Evolutionary conservation across 2,329 filamentous ascomycete genomes (phyloP).

Genomic region (Sclerotinia borealis): DNA sequence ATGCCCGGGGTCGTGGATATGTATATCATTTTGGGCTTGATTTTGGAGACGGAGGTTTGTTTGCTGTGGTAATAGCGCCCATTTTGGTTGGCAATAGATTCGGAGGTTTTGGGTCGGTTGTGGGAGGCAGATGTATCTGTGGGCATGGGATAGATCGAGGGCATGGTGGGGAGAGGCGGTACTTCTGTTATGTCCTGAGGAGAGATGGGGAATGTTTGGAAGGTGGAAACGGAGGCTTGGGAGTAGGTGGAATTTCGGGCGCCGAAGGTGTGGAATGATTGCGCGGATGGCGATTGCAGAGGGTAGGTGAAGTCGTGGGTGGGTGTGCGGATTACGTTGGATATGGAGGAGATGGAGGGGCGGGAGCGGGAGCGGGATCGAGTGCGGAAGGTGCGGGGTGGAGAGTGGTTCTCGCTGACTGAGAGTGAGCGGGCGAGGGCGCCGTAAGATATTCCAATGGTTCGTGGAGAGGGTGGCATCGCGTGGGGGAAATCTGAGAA

Average conservation of each 20-base stretch:
- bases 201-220: conserved; percentile 1
- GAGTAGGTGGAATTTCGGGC: background rate
- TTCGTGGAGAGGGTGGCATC: background rate
- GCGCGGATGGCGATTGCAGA: background rate
- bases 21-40: conserved; percentile 11
- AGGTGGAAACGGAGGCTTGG: conserved; percentile 4
- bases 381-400: background rate
- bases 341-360: background rate
- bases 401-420: background rate
- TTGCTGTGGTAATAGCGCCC: background rate
- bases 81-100: background rate
- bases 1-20: conserved; percentile 5
- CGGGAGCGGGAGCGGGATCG: background rate
- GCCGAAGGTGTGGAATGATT: conserved; percentile 9
- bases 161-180: background rate
- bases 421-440: background rate
- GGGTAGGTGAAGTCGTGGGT: background rate
- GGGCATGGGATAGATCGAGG: background rate
- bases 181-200: background rate
- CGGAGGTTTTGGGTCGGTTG: background rate
- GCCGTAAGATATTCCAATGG: background rate
- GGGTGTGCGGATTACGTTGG: background rate
- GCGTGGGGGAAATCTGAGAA: conserved; percentile 3
- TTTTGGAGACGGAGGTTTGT: conserved; percentile 10
- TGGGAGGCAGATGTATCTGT: background rate